A percentile compares a stretch with the other conserved stretches of the same genome.
Evolutionary conservation across 2,329 filamentous ascomycete species (phyloP).

Genomic region (Lasiodiplodia theobromae): DNA sequence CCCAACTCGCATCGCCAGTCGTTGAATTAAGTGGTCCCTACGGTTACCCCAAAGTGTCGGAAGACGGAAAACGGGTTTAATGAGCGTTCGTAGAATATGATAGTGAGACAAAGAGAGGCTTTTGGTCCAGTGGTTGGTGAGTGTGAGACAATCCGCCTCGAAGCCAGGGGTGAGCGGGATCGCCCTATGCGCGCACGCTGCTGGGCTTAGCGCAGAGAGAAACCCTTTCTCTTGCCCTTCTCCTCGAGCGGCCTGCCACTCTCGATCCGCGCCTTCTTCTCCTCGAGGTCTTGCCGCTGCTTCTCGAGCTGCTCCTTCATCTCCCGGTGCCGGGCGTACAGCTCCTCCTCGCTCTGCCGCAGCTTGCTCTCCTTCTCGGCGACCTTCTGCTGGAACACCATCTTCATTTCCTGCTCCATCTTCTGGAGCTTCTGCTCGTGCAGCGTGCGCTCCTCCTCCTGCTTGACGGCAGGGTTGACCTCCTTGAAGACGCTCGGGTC

Average conservation of each 20-base stretch:
- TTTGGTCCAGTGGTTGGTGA: conserved; percentile 32
- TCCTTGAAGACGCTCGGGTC: conserved; percentile 99
- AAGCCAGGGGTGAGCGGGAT: conserved; percentile 17
- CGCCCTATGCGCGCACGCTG: conserved; percentile 2
- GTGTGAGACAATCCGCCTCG: conserved; percentile 39
- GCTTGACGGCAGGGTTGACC: conserved; percentile 99
- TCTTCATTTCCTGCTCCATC: conserved; percentile 99
- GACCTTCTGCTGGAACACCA: conserved; percentile 99
- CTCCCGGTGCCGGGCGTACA: conserved; percentile 96
- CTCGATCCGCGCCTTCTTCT: conserved; percentile 97
- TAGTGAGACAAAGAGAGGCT: conserved; percentile 40
- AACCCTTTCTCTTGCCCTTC: conserved; percentile 98
- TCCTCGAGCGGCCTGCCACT: conserved; percentile 95
- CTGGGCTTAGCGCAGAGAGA: conserved; percentile 83
- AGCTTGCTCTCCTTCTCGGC: conserved; percentile 99
- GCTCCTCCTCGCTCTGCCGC: conserved; percentile 98
- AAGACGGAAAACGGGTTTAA: conserved; percentile 48
- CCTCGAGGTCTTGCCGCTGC: conserved; percentile 92
- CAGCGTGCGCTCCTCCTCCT: conserved; percentile 96
- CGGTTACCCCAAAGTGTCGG: conserved; percentile 47
- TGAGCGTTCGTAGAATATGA: conserved; percentile 40
- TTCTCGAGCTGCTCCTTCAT: conserved; percentile 99
- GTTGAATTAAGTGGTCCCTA: conserved; percentile 45
- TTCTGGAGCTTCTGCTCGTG: conserved; percentile 99
- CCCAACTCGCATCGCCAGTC: conserved; percentile 39